Percentiles rank a stretch among this genome's conserved stretches.
phyloP scores from a whole-genome alignment of 441 rosid species.

The Populus tomentosa region DNA sequence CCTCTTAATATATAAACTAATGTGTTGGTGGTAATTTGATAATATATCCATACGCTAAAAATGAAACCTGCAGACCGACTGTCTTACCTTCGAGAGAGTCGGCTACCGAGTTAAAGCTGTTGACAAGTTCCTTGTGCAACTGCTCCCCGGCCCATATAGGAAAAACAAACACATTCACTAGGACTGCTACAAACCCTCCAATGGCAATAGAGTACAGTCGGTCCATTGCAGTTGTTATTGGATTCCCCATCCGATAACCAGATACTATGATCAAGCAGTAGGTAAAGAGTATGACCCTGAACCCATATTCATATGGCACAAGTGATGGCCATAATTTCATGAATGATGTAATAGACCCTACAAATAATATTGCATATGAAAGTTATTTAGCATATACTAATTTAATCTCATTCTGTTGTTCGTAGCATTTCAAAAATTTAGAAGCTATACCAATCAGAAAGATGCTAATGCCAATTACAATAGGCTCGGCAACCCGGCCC shows the following conservation, averaged over 20 bases:
- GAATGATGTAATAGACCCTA: constrained; percentile 59
- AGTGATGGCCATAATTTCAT: constrained; percentile 33
- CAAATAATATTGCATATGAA: constrained; percentile 13
- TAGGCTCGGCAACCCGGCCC: constrained; percentile 50
- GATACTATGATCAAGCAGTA: constrained; percentile 61
- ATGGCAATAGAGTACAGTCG: constrained; percentile 62
- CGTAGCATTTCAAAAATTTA: not conserved
- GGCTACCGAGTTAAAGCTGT: constrained; percentile 39
- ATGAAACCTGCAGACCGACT: not conserved
- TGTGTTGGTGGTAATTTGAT: not conserved
- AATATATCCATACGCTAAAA: not conserved
- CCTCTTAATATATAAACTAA: too few relatives aligned
- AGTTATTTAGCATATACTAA: not conserved
- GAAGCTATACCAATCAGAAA: constrained; percentile 45
- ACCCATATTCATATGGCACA: constrained; percentile 22
- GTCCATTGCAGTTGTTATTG: constrained; percentile 56
- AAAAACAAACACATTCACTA: constrained; percentile 54
- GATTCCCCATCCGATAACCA: constrained; percentile 55
- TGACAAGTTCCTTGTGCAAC: constrained; percentile 51
- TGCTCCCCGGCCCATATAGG: constrained; percentile 64
- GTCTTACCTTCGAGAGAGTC: constrained; percentile 61
- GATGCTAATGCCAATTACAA: constrained; percentile 55
- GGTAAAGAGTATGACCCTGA: constrained; percentile 58
- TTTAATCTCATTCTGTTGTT: not conserved
- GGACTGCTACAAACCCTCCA: constrained; percentile 56